phyloP scores from a whole-genome alignment of 1,284 basidiomycete genomes.

The Pseudozyma sp. region DNA sequence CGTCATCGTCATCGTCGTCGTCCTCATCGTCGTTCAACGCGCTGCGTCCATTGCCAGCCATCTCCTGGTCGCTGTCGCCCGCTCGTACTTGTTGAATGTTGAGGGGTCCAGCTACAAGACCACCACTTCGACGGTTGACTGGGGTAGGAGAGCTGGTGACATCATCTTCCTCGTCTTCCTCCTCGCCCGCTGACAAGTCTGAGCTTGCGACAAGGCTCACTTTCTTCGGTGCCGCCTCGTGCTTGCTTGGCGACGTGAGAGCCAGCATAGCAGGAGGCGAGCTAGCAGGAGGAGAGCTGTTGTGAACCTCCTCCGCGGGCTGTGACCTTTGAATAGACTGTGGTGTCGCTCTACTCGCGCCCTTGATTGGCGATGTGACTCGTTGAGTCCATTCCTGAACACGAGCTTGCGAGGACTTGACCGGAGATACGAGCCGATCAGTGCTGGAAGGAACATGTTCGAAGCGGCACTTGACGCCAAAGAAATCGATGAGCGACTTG shows the following conservation, averaged over 20 bases:
- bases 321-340: neutral
- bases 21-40: conserved; percentile 26
- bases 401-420: conserved; percentile 27
- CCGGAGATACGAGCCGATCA: conserved; percentile 24
- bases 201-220: neutral
- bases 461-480: conserved; percentile 55
- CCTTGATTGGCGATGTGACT: conserved; percentile 47
- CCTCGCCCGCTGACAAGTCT: conserved; percentile 4
- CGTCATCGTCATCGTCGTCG: conserved; percentile 39
- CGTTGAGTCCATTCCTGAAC: conserved; percentile 25
- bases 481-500: conserved; percentile 59
- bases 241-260: conserved; percentile 24
- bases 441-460: conserved; percentile 29
- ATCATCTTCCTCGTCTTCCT: conserved; percentile 38
- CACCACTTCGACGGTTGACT: conserved; percentile 27
- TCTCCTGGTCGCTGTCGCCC: conserved; percentile 42
- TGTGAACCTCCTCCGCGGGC: conserved; percentile 2
- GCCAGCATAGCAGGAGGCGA: conserved; percentile 32
- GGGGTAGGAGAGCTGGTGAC: conserved; percentile 38
- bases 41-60: conserved; percentile 8
- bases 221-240: conserved; percentile 1
- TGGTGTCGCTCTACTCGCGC: conserved; percentile 15
- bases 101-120: conserved; percentile 40
- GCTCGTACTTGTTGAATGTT: conserved; percentile 35
- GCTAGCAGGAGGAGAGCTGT: conserved; percentile 38